phyloP scores from a whole-genome alignment of 2,329 filamentous ascomycete genomes.

The Aspergillus piperis region DNA sequence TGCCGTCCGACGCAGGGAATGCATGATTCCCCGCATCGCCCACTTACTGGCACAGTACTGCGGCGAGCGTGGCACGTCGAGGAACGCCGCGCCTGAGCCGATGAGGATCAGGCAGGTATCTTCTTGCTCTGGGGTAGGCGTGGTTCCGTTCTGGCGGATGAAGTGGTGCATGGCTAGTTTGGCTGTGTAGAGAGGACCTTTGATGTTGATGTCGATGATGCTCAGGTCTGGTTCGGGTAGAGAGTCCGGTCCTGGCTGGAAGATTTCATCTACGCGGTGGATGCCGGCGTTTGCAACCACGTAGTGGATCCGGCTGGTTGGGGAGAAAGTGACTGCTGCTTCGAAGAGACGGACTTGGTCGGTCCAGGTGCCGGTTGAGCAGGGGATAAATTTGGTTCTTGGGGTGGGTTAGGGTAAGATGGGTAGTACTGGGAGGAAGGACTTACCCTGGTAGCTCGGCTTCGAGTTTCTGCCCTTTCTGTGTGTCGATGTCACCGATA shows the following conservation, averaged over 20 bases:
- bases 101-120: constrained; percentile 38
- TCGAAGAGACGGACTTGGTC: constrained; percentile 34
- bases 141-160: constrained; percentile 31
- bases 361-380: constrained; percentile 34
- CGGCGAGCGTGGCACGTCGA: constrained; percentile 34
- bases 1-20: constrained; percentile 34
- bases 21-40: constrained; percentile 43
- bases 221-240: constrained; percentile 32
- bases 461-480: constrained; percentile 24
- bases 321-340: constrained; percentile 27
- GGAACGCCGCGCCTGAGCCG: constrained; percentile 37
- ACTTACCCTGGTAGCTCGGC: constrained; percentile 23
- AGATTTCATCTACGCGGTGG: constrained; percentile 31
- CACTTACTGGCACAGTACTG: constrained; percentile 43
- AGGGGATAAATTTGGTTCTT: constrained; percentile 32
- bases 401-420: neutral
- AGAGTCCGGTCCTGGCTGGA: constrained; percentile 24
- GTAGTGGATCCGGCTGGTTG: constrained; percentile 29
- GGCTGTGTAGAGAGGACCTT: constrained; percentile 49
- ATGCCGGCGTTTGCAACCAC: constrained; percentile 40
- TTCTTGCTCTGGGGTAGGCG: constrained; percentile 21
- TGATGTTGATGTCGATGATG: constrained; percentile 44
- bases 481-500: constrained; percentile 25
- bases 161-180: constrained; percentile 49
- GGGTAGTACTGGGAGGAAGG: neutral